Base-by-base conservation (phyloP, 345 rosid species). In the Eucalyptus pauciflora region DNA sequence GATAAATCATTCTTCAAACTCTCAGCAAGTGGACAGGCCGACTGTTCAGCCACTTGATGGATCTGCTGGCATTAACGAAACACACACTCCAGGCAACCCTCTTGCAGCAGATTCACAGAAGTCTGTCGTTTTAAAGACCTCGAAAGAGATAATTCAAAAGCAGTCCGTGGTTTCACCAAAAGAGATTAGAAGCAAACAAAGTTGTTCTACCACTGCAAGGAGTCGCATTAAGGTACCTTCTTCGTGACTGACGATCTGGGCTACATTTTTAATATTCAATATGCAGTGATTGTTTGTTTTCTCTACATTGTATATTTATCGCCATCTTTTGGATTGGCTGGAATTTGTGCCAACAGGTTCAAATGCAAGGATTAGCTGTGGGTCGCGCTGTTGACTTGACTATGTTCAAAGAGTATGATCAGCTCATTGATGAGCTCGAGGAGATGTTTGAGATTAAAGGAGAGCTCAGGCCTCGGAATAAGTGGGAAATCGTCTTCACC, bases 371-470 rank as follows among this genome's bases (percentile, higher is more conserved):
- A 8, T 92, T 95, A 86, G 95, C 96, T 14, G 96, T 97, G 58
- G 99, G 99, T 41, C 97, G 99, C 45, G 99, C 99, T 46, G 95
- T 97, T 87, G 99, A 97, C 92, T 90, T 97, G 86, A 91, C 94
- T 3, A 89, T 52, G 48, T 58, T 96, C 86, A 94, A 91, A 86
- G 98, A 99, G 50, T 97, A 97, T 45, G 91, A 54, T 80, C 94
- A 96, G 90, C 99, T 97, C 62, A 92, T 96, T 71, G 93, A 89
- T 69, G 98, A 96, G 89, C 93, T 97, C 67, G 99, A 96, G 93
- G 92, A 92, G 89, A 95, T 97, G 95, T 97, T 97, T 90, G 96
- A 96, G 85, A 95, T 96, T 60, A 89, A 91, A 89, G 98, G 96
- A 52, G 94, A 94, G 92, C 95, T 97, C 37, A 90, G n/a, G 76